Percentiles rank a stretch among this genome's conserved stretches.
Evolutionary conservation across 805 yeast genomes (phyloP).

Genomic region (Metschnikowia reukaufii): DNA sequence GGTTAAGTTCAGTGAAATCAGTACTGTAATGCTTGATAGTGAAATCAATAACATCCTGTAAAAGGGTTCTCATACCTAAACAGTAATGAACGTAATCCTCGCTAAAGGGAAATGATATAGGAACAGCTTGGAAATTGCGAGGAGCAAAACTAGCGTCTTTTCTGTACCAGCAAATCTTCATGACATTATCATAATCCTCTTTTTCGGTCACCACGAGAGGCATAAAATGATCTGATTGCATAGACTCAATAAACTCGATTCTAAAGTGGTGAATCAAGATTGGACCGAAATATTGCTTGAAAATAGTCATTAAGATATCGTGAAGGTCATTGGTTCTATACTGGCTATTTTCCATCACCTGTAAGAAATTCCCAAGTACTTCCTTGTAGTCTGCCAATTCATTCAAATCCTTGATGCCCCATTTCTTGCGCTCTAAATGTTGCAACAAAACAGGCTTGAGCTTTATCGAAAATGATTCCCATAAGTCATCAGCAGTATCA

Average conservation of each 20-base stretch:
- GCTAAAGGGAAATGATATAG: conserved; percentile 74
- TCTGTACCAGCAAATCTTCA: conserved; percentile 68
- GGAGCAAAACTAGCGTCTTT: conserved; percentile 50
- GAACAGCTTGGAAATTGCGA: conserved; percentile 50
- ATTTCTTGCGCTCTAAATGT: conserved; percentile 42
- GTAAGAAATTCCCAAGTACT: conserved; percentile 66
- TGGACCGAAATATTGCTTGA: conserved; percentile 59
- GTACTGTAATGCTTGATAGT: conserved; percentile 63
- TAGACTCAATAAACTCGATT: conserved; percentile 57
- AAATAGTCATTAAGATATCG: conserved; percentile 56
- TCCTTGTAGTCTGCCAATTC: conserved; percentile 57
- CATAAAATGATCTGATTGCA: conserved; percentile 84
- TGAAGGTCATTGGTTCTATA: conserved; percentile 61
- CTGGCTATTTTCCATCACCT: conserved; percentile 72
- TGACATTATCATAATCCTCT: conserved; percentile 60
- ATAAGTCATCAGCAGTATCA: conserved; percentile 65
- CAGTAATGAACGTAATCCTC: conserved; percentile 86
- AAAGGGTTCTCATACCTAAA: conserved; percentile 64
- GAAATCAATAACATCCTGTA: conserved; percentile 64
- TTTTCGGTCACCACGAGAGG: conserved; percentile 69
- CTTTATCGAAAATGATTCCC: conserved; percentile 66
- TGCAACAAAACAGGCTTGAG: conserved; percentile 57
- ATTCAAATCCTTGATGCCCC: conserved; percentile 32
- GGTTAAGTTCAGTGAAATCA: conserved; percentile 54
- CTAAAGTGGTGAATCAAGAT: conserved; percentile 55